Percentiles rank a stretch among this genome's conserved stretches.
phyloP scores from a whole-genome alignment of 2,329 filamentous ascomycete species.

The Fusarium mexicanum region DNA sequence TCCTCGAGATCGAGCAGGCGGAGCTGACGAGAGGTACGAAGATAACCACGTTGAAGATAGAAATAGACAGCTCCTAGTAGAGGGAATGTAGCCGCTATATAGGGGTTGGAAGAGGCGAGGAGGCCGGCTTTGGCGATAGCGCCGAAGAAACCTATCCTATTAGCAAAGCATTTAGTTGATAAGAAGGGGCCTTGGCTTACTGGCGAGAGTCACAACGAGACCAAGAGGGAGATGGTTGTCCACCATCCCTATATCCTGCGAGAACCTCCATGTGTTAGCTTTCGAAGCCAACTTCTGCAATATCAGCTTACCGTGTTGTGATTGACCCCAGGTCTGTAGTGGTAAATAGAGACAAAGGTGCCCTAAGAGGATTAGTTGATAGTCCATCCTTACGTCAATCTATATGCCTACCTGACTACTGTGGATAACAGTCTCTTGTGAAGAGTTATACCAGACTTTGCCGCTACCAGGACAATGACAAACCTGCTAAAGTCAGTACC shows the following conservation, averaged over 20 bases:
- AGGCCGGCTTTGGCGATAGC: conserved; percentile 40
- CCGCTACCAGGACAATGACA: conserved; percentile 43
- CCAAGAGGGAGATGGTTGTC: conserved; percentile 54
- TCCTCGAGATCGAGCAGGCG: conserved; percentile 55
- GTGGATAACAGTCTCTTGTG: conserved; percentile 40
- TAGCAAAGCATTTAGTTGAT: not conserved
- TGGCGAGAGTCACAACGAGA: conserved; percentile 46
- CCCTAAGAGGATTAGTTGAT: conserved; percentile 42
- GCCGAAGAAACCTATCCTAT: conserved; percentile 47
- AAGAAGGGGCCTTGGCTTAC: conserved; percentile 42
- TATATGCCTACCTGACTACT: conserved; percentile 22
- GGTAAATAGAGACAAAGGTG: conserved; percentile 53
- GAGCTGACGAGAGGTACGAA: conserved; percentile 55
- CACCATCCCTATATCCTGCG: conserved; percentile 55
- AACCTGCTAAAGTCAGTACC: conserved; percentile 33
- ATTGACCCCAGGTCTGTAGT: conserved; percentile 53
- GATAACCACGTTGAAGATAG: conserved; percentile 54
- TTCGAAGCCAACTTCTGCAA: not conserved
- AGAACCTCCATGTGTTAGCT: conserved; percentile 47
- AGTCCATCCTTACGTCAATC: fast-evolving
- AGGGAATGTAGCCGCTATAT: conserved; percentile 55
- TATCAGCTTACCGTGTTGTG: conserved; percentile 50
- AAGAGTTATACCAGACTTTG: conserved; percentile 40
- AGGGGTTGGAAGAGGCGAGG: conserved; percentile 40
- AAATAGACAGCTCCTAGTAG: conserved; percentile 54